Base-by-base conservation (phyloP, 345 rosid species). In the Laguncularia racemosa region DNA sequence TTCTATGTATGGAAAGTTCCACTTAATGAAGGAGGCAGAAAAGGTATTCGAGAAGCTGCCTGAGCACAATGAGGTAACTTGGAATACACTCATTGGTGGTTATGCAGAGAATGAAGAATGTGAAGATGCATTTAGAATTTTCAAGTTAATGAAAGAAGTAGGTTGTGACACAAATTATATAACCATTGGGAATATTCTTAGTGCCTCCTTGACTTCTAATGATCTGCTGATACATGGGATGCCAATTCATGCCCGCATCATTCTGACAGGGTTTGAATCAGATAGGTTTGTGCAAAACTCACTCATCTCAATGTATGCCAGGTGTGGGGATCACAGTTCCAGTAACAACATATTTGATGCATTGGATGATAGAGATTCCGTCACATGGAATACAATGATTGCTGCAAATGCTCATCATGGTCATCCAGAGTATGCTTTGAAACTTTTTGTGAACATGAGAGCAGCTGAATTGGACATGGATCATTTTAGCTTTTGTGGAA, bases 71-170 rank as follows among this genome's bases (percentile, higher is more conserved):
- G 62, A 50, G 53, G 89, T 88, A 53, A 84, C 88, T 59, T 91
- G 95, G 88, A 91, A 88, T 81, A 90, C 96, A 51, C 79, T 86
- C 38, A 83, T 91, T 54, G 89, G 96, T 55, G 91, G 88, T 26
- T 57, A 75, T 73, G 86, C 84, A 19, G 91, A 83, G 59, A 78
- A 78, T 67, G 78, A 76, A 68, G 76, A 84, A 58, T 16, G 70
- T 1, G 61, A 63, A 20, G 75, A 67, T 18, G 93, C 85, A 17
- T 28, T 92, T 21, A 63, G 63, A 33, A 65, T 78, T 59, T 86
- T 82, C 67, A 80, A 63, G 49, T 20, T 78, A 56, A 80, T 92
- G 91, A 78, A 83, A 71, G 45, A 69, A 68, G 88, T 84, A 67
- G 73, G 82, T 26, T 46, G 72, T 52, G 63, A 66, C 61, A 59